Evolutionary conservation across 192 early-diverging fungal genomes (phyloP).

Genomic region (Backusella macrospora): DNA sequence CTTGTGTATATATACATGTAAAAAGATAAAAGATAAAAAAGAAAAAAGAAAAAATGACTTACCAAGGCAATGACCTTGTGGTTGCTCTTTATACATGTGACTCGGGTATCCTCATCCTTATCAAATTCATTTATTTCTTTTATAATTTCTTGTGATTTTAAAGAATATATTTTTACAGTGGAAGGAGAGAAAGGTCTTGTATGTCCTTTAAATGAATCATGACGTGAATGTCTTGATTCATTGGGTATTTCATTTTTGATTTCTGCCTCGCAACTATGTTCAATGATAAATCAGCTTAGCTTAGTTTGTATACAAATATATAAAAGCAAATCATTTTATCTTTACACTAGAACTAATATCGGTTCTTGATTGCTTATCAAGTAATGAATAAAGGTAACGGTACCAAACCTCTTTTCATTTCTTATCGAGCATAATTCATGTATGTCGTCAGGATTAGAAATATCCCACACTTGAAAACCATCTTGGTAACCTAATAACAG

Average conservation of each 20-base stretch:
- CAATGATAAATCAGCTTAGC: neutral
- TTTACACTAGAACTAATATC: conserved; percentile 37
- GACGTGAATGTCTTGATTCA: neutral
- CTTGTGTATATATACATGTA: too few relatives aligned
- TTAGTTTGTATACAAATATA: neutral
- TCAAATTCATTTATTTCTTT: conserved; percentile 49
- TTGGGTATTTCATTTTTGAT: neutral
- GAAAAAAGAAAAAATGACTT: conserved; percentile 26
- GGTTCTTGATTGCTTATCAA: conserved; percentile 20
- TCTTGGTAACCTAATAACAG: conserved; percentile 67
- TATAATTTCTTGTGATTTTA: conserved; percentile 53
- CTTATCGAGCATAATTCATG: conserved; percentile 67
- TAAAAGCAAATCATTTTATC: neutral
- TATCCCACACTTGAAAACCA: conserved; percentile 82
- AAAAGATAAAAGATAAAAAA: neutral
- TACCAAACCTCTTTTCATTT: conserved; percentile 42
- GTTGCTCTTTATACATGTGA: conserved; percentile 56
- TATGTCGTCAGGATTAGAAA: conserved; percentile 64
- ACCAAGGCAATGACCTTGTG: conserved; percentile 62
- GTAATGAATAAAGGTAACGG: conserved; percentile 58
- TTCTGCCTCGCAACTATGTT: neutral
- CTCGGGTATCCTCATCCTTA: conserved; percentile 38
- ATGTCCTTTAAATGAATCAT: neutral
- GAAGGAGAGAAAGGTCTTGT: neutral
- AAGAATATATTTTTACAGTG: conserved; percentile 57